Conservation (phyloP, 2,329 filamentous ascomycete species). For the Ophiostoma sp. region DNA sequence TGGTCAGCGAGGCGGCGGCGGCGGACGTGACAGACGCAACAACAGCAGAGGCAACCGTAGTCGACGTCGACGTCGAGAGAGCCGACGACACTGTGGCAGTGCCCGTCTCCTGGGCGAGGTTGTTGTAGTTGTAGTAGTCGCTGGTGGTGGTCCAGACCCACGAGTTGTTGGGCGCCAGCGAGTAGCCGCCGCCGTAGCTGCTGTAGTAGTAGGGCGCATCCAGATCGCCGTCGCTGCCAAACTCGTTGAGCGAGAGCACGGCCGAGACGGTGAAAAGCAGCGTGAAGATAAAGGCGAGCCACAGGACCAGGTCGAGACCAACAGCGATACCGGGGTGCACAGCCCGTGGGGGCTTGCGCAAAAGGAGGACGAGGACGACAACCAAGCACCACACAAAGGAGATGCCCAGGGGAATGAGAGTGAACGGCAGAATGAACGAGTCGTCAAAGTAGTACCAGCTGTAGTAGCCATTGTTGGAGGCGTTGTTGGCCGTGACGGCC, state of each 20-base stretch:
- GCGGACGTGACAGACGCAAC: not conserved
- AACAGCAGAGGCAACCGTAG: not conserved
- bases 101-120: not conserved
- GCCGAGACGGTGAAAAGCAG: not conserved
- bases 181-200: slow-evolving; percentile 17
- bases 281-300: slow-evolving; percentile 24
- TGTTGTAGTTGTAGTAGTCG: not conserved
- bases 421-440: not conserved
- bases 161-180: slow-evolving; percentile 23
- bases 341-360: slow-evolving; percentile 22
- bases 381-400: slow-evolving; percentile 21
- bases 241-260: not conserved
- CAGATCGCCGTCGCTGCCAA: not conserved
- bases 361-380: slow-evolving; percentile 16
- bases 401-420: slow-evolving; percentile 5
- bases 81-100: not conserved
- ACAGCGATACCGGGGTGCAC: slow-evolving; percentile 28
- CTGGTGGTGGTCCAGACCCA: slow-evolving; percentile 27
- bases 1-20: not conserved
- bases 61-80: not conserved
- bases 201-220: not conserved
- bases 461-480: not conserved
- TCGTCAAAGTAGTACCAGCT: slow-evolving; percentile 4
- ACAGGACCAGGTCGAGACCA: slow-evolving; percentile 29
- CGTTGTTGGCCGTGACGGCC: not conserved